Conservation (phyloP, 345 rosid species). For the Pugionium dolabratum region DNA sequence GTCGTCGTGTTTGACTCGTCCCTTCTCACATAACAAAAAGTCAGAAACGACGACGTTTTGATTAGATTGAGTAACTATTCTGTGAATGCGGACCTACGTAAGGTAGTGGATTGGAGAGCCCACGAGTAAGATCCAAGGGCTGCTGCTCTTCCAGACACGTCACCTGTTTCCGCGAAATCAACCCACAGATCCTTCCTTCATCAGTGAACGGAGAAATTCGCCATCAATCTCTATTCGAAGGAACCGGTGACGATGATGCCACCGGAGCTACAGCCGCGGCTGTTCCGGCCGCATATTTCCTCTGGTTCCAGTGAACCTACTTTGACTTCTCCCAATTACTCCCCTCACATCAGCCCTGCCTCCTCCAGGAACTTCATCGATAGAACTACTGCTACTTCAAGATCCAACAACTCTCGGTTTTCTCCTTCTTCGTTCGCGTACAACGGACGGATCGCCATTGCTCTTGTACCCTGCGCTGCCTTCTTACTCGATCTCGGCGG, state of each 20-base stretch:
- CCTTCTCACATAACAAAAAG: not conserved
- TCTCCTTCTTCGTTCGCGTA: slow-evolving; percentile 79
- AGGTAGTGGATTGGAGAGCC: not conserved
- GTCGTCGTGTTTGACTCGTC: not conserved
- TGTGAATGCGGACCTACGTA: slow-evolving; percentile 11
- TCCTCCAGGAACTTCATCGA: slow-evolving; percentile 43
- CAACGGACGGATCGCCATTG: slow-evolving; percentile 73
- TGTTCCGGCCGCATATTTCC: slow-evolving; percentile 77
- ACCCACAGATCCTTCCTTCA: slow-evolving; percentile 40
- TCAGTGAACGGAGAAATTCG: slow-evolving; percentile 23
- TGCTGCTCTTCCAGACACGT: slow-evolving; percentile 35
- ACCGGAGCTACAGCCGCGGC: slow-evolving; percentile 88
- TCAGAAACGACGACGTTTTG: not conserved
- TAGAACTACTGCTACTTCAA: slow-evolving; percentile 39
- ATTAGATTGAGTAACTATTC: not conserved
- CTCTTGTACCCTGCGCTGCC: slow-evolving; percentile 79
- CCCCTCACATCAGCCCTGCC: slow-evolving; percentile 47
- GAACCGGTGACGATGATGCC: slow-evolving; percentile 74
- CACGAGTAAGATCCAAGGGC: slow-evolving; percentile 35
- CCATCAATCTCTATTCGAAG: slow-evolving; percentile 12
- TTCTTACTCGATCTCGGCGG: slow-evolving; percentile 99
- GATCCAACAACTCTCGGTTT: slow-evolving; percentile 64
- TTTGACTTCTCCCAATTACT: slow-evolving; percentile 48
- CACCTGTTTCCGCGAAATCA: slow-evolving; percentile 33
- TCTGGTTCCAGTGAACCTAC: slow-evolving; percentile 50